Conservation (phyloP, 257 asterid genomes). For the Nicotiana knightiana region DNA sequence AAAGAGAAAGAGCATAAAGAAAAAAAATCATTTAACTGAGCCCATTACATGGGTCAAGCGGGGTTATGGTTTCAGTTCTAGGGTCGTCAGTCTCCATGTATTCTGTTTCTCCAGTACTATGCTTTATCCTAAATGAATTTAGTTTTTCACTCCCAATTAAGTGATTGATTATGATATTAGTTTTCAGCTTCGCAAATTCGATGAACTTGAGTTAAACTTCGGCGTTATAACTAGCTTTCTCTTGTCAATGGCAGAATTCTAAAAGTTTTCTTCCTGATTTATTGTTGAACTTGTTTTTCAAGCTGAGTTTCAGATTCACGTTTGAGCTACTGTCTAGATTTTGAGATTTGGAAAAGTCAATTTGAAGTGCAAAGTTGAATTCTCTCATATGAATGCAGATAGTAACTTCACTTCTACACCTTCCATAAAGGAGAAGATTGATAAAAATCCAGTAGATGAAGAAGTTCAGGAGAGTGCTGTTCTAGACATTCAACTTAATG, state of each 20-base stretch:
- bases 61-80: background rate
- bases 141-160: background rate
- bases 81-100: background rate
- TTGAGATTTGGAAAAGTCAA: background rate
- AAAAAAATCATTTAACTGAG: background rate
- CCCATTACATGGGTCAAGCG: background rate
- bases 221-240: background rate
- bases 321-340: background rate
- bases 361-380: background rate
- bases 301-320: background rate
- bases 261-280: background rate
- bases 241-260: background rate
- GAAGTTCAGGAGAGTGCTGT: slow-evolving; percentile 19
- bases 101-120: background rate
- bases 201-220: background rate
- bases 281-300: background rate
- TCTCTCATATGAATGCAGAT: slow-evolving; percentile 28
- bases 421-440: slow-evolving; percentile 24
- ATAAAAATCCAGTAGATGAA: slow-evolving; percentile 15
- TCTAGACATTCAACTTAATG: slow-evolving; percentile 19
- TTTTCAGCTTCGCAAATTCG: background rate
- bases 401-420: slow-evolving; percentile 16
- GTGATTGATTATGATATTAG: background rate
- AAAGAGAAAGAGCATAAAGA: background rate
- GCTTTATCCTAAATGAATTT: background rate